Evolutionary conservation across 768 basidiomycete species (phyloP), one percentile per base, ranked within the genome.

Genomic region (Boletus eberwhitei): DNA sequence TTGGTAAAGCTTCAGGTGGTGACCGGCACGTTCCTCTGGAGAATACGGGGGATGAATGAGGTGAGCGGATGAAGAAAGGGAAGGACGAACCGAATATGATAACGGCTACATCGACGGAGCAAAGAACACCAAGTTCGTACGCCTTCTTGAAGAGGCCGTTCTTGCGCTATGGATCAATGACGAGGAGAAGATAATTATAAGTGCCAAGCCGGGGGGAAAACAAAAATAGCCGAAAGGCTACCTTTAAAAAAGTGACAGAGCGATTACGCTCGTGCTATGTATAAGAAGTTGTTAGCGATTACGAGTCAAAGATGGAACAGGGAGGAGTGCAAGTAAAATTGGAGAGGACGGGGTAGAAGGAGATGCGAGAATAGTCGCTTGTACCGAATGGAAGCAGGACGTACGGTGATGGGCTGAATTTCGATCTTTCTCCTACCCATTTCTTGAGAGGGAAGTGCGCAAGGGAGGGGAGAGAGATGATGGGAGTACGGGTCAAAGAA

Each of bases 141-240:
- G 90, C 90, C 66, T 92, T 92, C 73, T 92, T 91, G 85, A 93
- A 92, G 59, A 93, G 84, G 5, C 90, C 90, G 55, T 90, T 90
- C 77, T 92, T 91, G 63, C 90, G 83, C 90, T 92, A 74, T 45
- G 42, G 61, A 56, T 63, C 43, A 50, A 55, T 60, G 62, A 45
- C 48, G 35, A 49, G 50, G 48, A 59, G 51, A 58, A 50, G 47
- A 61, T 53, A 61, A 64, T 59, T 65, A 73, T 68, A 73, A 77
- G 62, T 65, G 73, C 73, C 70, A 74, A 72, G 72, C 61, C 63
- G 37, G 53, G 59, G 48, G 52, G 36, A 6, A 42, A 64, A 72
- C 77, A 82, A 84, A 82, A 84, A 87, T 86, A 86, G 82, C 75
- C 77, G 75, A 76, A 73, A 68, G 49, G 78, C 62, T 76, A 80